Evolutionary conservation across 73 alveolate genomes (phyloP).

Genomic region (Effrenium voratum): DNA sequence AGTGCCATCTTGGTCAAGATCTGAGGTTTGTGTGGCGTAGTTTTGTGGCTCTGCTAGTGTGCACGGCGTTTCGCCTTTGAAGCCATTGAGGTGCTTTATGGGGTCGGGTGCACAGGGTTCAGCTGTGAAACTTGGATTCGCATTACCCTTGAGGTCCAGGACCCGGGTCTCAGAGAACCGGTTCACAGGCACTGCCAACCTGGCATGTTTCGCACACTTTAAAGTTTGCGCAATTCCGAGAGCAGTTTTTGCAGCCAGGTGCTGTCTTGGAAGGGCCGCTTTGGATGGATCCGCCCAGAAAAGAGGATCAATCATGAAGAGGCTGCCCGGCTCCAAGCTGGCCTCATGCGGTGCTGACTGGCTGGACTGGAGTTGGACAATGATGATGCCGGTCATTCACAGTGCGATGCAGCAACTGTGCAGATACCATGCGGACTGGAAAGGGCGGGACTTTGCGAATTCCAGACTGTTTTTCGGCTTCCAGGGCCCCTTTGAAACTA

Average conservation of each 20-base stretch:
- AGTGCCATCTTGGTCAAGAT: too few relatives aligned
- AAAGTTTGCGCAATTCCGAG: not conserved
- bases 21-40: too few relatives aligned
- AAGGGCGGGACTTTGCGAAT: too few relatives aligned
- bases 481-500: too few relatives aligned
- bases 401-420: not conserved
- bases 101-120: too few relatives aligned
- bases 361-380: not conserved
- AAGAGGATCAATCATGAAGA: conserved; percentile 76
- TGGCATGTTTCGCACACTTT: not conserved
- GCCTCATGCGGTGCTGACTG: not conserved
- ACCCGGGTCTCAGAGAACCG: not conserved
- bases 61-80: too few relatives aligned
- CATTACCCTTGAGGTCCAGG: conserved; percentile 14
- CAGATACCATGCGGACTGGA: too few relatives aligned
- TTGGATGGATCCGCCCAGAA: conserved; percentile 84
- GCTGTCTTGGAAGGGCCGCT: conserved; percentile 84
- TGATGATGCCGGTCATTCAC: not conserved
- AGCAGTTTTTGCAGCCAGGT: conserved; percentile 5
- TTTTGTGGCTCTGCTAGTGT: too few relatives aligned
- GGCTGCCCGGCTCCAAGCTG: too few relatives aligned
- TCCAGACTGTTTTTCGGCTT: too few relatives aligned
- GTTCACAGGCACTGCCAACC: not conserved
- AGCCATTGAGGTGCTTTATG: too few relatives aligned
- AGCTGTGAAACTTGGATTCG: too few relatives aligned